Conservation (phyloP, 2,329 filamentous ascomycete species). For the Claviceps monticola region DNA sequence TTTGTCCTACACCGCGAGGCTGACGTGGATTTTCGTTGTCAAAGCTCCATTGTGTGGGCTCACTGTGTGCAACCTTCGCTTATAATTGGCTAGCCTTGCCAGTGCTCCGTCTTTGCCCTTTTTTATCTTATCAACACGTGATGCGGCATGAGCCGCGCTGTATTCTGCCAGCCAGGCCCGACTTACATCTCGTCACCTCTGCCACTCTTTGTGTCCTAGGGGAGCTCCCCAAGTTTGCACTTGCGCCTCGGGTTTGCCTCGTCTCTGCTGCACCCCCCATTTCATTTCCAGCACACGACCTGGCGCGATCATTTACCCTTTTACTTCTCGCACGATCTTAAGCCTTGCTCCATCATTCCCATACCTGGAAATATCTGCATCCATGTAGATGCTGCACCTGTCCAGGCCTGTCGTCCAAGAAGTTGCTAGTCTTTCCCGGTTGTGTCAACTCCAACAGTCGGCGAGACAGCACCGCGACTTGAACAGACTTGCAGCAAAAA, state of each 20-base stretch:
- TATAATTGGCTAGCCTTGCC: conserved; percentile 4
- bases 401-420: conserved; percentile 16
- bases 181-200: conserved; percentile 22
- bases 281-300: not conserved
- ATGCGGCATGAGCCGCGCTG: conserved; percentile 17
- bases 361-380: conserved; percentile 11
- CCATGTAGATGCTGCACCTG: conserved; percentile 22
- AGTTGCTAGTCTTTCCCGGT: conserved; percentile 19
- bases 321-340: not conserved
- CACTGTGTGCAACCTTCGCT: not conserved
- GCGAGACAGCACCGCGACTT: not conserved
- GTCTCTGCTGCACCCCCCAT: conserved; percentile 3
- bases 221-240: conserved; percentile 24
- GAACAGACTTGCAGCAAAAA: not conserved
- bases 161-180: conserved; percentile 13
- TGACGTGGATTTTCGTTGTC: not conserved
- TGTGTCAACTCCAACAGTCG: not conserved
- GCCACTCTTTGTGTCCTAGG: conserved; percentile 12
- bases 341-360: not conserved
- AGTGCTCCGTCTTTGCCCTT: not conserved
- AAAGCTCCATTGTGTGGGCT: not conserved
- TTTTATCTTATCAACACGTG: conserved; percentile 21
- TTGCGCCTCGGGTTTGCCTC: conserved; percentile 5
- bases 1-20: not conserved
- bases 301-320: not conserved